Percentiles rank a stretch among this genome's conserved stretches.
phyloP scores from a whole-genome alignment of 2,329 filamentous ascomycete species.

The Metarhizium humberi region DNA sequence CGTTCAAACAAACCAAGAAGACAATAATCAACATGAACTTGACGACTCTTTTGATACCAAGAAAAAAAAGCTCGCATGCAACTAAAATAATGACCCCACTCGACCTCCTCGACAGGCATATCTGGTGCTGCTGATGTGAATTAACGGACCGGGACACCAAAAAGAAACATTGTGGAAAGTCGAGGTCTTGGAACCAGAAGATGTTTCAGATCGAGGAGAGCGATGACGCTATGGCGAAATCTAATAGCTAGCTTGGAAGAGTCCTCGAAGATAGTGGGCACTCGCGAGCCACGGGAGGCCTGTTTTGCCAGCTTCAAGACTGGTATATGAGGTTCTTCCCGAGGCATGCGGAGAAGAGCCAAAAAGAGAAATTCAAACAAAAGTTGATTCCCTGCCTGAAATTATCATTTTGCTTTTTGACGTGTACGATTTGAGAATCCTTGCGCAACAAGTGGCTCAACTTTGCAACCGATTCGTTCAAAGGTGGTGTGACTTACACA shows the following conservation, averaged over 20 bases:
- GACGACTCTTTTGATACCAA: neutral
- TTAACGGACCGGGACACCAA: neutral
- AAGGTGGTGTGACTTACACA: no score
- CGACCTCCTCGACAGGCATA: conserved; percentile 4
- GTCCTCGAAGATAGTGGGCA: conserved; percentile 12
- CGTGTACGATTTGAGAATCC: no score
- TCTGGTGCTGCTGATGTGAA: conserved; percentile 1
- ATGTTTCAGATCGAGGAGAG: conserved; percentile 13
- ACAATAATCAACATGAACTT: conserved; percentile 7
- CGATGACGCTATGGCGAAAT: conserved; percentile 26
- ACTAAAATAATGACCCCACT: neutral
- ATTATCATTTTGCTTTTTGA: neutral
- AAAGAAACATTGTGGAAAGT: neutral
- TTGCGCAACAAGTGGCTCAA: no score
- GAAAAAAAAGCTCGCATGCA: neutral
- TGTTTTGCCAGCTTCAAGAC: neutral
- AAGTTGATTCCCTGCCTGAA: neutral
- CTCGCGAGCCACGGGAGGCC: neutral
- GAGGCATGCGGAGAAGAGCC: neutral
- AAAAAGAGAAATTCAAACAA: conserved; percentile 1
- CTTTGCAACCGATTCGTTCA: no score
- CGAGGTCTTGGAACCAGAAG: neutral
- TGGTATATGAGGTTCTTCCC: neutral
- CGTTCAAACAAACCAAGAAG: conserved; percentile 1
- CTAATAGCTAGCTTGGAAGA: conserved; percentile 26